Evolutionary conservation across 2,329 filamentous ascomycete genomes (phyloP).

Genomic region (Cladosporium sp.): DNA sequence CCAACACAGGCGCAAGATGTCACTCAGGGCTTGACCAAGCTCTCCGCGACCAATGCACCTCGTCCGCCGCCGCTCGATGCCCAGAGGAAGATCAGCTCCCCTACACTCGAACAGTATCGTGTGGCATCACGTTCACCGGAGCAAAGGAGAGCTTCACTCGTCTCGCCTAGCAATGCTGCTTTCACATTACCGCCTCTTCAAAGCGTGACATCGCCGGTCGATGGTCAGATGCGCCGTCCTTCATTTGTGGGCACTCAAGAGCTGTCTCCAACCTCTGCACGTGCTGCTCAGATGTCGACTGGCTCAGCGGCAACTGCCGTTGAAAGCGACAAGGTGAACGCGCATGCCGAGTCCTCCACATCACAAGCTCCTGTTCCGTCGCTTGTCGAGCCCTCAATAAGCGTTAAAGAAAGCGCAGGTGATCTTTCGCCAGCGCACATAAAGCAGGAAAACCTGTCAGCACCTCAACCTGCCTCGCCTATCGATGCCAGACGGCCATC

Average conservation of each 20-base stretch:
- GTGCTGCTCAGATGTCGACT: slow-evolving; percentile 7
- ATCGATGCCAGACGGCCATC: slow-evolving; percentile 28
- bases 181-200: slow-evolving; percentile 48
- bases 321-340: slow-evolving; percentile 1
- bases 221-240: slow-evolving; percentile 27
- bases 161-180: slow-evolving; percentile 37
- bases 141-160: slow-evolving; percentile 41
- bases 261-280: slow-evolving; percentile 25
- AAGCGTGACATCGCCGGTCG: slow-evolving; percentile 28
- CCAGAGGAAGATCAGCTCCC: slow-evolving; percentile 43
- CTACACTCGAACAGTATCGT: slow-evolving; percentile 52
- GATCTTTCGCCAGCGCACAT: slow-evolving; percentile 40
- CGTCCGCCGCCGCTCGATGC: slow-evolving; percentile 37
- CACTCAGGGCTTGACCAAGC: slow-evolving; percentile 40
- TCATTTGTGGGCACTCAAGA: slow-evolving; percentile 37
- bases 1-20: slow-evolving; percentile 37
- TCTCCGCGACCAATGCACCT: slow-evolving; percentile 34
- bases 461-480: slow-evolving; percentile 42
- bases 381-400: slow-evolving; percentile 25
- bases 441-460: slow-evolving; percentile 45
- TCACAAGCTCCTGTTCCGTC: slow-evolving; percentile 28
- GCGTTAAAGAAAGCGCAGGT: slow-evolving; percentile 18
- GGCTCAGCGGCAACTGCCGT: slow-evolving; percentile 15
- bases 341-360: slow-evolving; percentile 26
- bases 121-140: slow-evolving; percentile 49